These are phyloP conservation scores for Tephrocybe sp. DNA, from an alignment of 768 basidiomycete species.

Conservation along the genomic window DNA sequence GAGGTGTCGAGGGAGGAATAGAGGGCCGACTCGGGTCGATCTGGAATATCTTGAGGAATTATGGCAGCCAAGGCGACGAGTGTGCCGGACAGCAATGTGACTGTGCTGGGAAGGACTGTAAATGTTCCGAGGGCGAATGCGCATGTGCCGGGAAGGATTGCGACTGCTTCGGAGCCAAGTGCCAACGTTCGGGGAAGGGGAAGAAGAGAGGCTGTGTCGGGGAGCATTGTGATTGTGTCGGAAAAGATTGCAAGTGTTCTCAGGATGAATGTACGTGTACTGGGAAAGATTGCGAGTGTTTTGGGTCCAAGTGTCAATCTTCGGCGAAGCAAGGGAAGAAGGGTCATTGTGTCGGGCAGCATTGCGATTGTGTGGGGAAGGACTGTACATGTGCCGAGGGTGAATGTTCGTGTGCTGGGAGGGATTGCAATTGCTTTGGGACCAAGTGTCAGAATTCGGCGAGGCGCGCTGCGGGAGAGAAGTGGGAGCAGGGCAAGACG, in stretches of 20 bases:
- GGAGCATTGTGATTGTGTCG: slow-evolving; percentile 18
- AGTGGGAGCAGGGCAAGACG: slow-evolving; percentile 24
- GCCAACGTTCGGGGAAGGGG: too few species aligned
- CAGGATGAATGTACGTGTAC: not conserved
- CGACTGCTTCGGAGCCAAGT: slow-evolving; percentile 8
- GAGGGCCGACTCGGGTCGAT: slow-evolving; percentile 72
- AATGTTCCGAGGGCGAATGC: slow-evolving; percentile 1
- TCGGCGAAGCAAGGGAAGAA: too few species aligned
- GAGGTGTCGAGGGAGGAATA: slow-evolving; percentile 65
- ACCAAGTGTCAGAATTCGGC: slow-evolving; percentile 11
- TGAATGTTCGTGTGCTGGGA: slow-evolving; percentile 3
- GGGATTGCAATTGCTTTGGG: slow-evolving; percentile 7
- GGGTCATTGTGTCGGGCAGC: slow-evolving; percentile 18
- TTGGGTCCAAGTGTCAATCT: slow-evolving; percentile 9
- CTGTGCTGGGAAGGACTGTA: slow-evolving; percentile 7
- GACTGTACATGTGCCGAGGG: slow-evolving; percentile 2
- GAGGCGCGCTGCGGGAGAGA: slow-evolving; percentile 26
- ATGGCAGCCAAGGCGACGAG: slow-evolving; percentile 21
- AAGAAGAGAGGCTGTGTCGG: too few species aligned
- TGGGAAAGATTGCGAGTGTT: slow-evolving; percentile 9
- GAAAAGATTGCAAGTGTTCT: slow-evolving; percentile 8
- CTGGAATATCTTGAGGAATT: slow-evolving; percentile 40
- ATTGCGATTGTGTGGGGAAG: slow-evolving; percentile 17
- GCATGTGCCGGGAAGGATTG: slow-evolving; percentile 7
- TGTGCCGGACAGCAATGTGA: slow-evolving; percentile 21